Percentiles rank a stretch among this genome's conserved stretches.
Conservation (phyloP, 257 asterid genomes). For the Verbascum thapsus region DNA sequence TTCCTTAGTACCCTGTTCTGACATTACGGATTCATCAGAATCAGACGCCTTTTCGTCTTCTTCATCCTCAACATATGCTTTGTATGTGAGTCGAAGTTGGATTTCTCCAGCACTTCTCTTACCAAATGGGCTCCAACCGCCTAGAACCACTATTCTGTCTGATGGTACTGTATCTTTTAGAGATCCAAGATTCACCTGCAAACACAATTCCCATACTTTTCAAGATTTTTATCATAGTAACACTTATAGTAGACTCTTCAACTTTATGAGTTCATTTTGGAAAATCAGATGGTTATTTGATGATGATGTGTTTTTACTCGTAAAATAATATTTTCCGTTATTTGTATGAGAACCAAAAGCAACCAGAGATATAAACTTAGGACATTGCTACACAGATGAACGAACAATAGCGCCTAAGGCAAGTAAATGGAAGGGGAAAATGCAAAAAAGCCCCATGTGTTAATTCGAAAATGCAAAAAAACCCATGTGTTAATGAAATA, state of each 20-base stretch:
- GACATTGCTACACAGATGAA: too few relatives aligned
- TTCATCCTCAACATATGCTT: conserved; percentile 98
- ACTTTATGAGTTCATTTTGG: conserved; percentile 2
- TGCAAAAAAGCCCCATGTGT: too few relatives aligned
- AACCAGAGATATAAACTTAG: not conserved
- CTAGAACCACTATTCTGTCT: conserved; percentile 74
- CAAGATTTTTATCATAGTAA: not conserved
- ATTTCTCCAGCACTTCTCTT: conserved; percentile 83
- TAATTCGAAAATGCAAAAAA: too few relatives aligned
- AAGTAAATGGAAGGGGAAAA: too few relatives aligned
- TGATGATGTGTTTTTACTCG: too few relatives aligned
- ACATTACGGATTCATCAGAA: conserved; percentile 46
- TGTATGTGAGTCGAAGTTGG: conserved; percentile 83
- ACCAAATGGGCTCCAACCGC: conserved; percentile 81
- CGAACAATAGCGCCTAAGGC: too few relatives aligned
- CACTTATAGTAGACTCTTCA: not conserved
- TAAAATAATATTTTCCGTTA: not conserved
- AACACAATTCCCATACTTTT: conserved; percentile 11
- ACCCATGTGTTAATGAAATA: too few relatives aligned
- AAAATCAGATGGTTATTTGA: not conserved
- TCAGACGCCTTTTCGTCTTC: conserved; percentile 79
- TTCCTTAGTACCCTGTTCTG: conserved; percentile 55
- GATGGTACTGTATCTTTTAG: conserved; percentile 91
- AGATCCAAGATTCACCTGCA: conserved; percentile 88
- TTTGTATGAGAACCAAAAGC: conserved; percentile 5